A percentile compares a stretch with the other conserved stretches of the same genome.
Evolutionary conservation across 768 basidiomycete species (phyloP).

Genomic region (Chalciporus piperatus): DNA sequence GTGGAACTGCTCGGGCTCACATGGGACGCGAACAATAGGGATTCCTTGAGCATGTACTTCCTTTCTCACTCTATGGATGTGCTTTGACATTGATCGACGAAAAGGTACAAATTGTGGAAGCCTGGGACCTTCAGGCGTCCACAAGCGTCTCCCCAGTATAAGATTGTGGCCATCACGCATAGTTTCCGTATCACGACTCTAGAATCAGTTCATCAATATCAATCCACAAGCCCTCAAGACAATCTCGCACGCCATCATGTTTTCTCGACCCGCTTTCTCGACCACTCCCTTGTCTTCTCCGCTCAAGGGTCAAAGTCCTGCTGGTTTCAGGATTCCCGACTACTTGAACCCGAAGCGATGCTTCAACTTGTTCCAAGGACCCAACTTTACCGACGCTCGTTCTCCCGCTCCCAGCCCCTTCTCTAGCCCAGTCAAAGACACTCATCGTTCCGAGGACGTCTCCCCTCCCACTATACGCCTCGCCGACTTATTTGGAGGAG

Average conservation of each 20-base stretch:
- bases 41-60: neutral
- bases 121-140: neutral
- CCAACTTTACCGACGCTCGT: conserved; percentile 5
- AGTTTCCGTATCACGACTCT: neutral
- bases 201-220: neutral
- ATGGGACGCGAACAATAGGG: conserved; percentile 15
- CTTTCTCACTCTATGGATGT: neutral
- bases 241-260: conserved; percentile 14
- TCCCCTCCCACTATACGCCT: conserved; percentile 8
- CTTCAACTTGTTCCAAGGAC: conserved; percentile 20
- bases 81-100: conserved; percentile 7
- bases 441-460: conserved; percentile 3
- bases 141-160: conserved; percentile 14
- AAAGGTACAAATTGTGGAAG: conserved; percentile 9
- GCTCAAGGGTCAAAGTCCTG: conserved; percentile 11
- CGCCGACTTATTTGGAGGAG: neutral
- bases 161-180: conserved; percentile 3
- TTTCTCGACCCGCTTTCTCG: conserved; percentile 3
- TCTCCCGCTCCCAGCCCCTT: conserved; percentile 17
- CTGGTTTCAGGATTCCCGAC: conserved; percentile 26
- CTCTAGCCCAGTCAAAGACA: conserved; percentile 13
- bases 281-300: conserved; percentile 7
- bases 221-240: neutral
- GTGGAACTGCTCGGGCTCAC: neutral
- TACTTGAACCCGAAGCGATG: conserved; percentile 13